Base-by-base conservation (phyloP, 495 filamentous ascomycete genomes). In the Aspergillus nanangensis region DNA sequence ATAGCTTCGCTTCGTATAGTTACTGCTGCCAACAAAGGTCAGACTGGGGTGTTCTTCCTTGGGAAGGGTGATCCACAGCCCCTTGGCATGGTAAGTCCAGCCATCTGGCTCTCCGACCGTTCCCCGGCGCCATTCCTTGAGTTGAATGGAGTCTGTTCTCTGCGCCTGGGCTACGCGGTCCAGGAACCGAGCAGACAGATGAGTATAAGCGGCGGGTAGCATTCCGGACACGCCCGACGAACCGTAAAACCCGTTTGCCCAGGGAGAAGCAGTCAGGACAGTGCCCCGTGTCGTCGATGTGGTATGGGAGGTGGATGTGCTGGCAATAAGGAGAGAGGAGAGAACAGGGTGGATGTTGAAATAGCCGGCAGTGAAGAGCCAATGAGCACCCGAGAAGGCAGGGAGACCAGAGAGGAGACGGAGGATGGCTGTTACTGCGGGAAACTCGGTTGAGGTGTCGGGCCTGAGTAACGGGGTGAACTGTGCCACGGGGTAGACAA, bases 71-170 rank as follows among this genome's bases (percentile, higher is more conserved):
- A 96, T 76, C 93, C 93, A 98, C 2, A 98, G 71, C 0, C 93
- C 93, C 66, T 99, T 99, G 38, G 93, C 93, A 57, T 99, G 93
- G 60, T 99, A 99, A 0, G 91, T 95, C 93, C 93, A 99, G 2
- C 88, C 94, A 14, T 73, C 84, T 1, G 82, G 81, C 55, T 89
- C 79, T 20, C 83, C 82, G 19, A 95, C 85, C 0, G 82, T 87
- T 4, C 92, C 93, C 32, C 78, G 79, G 32, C 83, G 77, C 94
- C 94, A 99, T 66, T 99, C 93, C 44, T 84, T 84, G 10, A 99
- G 68, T 20, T 78, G 65, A n/a, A 95, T 84, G 4, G 68, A 67
- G 20, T 77, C 75, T n/a, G 79, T 78, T 3, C 81, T 75, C 32
- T 69, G 63, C 18, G 76, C 75, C 1, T 70, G 71, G 2, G 82